Evolutionary conservation across 2,329 filamentous ascomycete genomes (phyloP).

Genomic region (Leptosphaerulina australis): DNA sequence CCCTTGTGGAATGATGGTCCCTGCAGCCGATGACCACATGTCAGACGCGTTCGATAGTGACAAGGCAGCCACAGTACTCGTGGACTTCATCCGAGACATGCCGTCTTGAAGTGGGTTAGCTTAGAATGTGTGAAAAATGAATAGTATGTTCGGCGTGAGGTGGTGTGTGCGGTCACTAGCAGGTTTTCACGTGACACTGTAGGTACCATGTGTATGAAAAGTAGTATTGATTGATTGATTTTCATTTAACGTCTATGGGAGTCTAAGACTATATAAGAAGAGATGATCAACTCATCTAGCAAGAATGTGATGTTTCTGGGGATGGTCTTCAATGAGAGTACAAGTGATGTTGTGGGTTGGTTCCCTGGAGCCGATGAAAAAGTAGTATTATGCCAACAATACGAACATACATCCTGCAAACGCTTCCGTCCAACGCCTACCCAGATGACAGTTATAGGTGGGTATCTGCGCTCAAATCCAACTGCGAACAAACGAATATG

Average conservation of each 20-base stretch:
- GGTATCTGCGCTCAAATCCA: slow-evolving; percentile 45
- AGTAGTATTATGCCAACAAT: not conserved
- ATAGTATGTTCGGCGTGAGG: no score
- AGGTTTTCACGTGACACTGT: not conserved
- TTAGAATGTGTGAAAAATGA: no score
- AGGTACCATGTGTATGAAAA: not conserved
- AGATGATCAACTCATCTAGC: no score
- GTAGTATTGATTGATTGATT: no score
- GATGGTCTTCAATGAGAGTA: not conserved
- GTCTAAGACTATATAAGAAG: no score
- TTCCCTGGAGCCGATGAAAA: no score
- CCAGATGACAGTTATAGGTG: slow-evolving; percentile 22
- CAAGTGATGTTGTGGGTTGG: no score
- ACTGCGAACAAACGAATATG: slow-evolving; percentile 22
- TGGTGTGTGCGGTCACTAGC: not conserved
- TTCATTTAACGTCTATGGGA: no score
- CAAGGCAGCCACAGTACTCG: slow-evolving; percentile 7
- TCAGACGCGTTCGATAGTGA: slow-evolving; percentile 1
- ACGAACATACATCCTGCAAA: not conserved
- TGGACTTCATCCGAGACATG: not conserved
- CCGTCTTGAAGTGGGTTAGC: no score
- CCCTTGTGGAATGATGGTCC: slow-evolving; percentile 7
- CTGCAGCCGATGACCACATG: slow-evolving; percentile 5
- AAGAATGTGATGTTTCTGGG: no score
- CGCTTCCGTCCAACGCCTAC: not conserved